Evolutionary conservation across 257 asterid species (phyloP).

Genomic region (Coffea eugenioides): DNA sequence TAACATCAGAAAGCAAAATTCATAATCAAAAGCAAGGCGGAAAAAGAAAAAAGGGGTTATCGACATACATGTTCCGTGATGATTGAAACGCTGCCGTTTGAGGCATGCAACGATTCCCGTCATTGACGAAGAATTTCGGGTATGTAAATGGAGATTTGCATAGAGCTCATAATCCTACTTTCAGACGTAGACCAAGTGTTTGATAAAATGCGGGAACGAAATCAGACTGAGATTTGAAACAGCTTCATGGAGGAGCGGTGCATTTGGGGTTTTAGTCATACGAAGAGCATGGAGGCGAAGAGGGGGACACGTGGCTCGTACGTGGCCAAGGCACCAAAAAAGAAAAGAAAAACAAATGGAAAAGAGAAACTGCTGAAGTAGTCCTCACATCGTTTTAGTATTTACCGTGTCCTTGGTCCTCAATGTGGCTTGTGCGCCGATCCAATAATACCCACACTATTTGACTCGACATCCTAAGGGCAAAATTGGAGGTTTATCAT

Average conservation of each 20-base stretch:
- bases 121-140: background rate
- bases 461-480: too few species aligned
- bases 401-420: too few species aligned
- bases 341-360: too few species aligned
- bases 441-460: too few species aligned
- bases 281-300: too few species aligned
- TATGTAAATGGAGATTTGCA: background rate
- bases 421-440: too few species aligned
- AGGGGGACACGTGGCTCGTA: too few species aligned
- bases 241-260: background rate
- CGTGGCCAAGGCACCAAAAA: too few species aligned
- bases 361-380: too few species aligned
- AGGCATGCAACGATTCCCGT: conserved; percentile 13
- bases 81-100: conserved; percentile 4
- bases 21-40: background rate
- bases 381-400: too few species aligned
- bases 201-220: conserved; percentile 2
- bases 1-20: background rate
- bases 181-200: background rate
- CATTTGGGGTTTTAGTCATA: too few species aligned
- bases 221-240: background rate
- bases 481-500: too few species aligned
- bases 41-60: background rate
- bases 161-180: background rate
- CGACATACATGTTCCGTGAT: conserved; percentile 1